Percentiles rank a stretch among this genome's conserved stretches.
These are phyloP conservation scores for Naganishia cerealis DNA, from an alignment of 1,284 basidiomycete species.

Conservation along the genomic window DNA sequence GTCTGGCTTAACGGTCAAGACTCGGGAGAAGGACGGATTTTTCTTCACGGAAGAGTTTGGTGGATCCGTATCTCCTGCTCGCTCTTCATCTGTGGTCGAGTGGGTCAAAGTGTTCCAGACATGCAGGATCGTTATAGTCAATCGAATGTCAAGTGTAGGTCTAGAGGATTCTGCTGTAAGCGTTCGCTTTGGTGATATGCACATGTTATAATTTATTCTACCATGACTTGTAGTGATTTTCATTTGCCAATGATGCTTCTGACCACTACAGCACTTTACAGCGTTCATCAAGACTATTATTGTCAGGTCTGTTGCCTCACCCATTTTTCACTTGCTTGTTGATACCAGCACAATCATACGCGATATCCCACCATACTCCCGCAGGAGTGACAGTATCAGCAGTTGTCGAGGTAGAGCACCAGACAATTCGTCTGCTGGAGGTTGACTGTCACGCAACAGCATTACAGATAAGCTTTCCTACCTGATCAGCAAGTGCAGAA, in stretches of 20 bases:
- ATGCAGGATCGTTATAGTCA: background rate
- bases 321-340: background rate
- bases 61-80: conserved; percentile 33
- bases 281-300: background rate
- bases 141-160: background rate
- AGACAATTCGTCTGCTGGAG: conserved; percentile 31
- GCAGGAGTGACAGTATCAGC: conserved; percentile 9
- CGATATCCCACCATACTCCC: background rate
- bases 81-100: conserved; percentile 31
- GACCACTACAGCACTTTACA: background rate
- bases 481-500: background rate
- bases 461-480: background rate
- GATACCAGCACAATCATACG: too few relatives aligned
- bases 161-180: background rate
- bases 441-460: conserved; percentile 20
- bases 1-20: conserved; percentile 27
- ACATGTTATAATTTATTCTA: background rate
- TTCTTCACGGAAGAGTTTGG: conserved; percentile 16
- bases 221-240: background rate
- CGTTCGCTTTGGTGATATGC: background rate
- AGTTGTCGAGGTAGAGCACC: conserved; percentile 31
- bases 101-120: conserved; percentile 33
- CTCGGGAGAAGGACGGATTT: conserved; percentile 20
- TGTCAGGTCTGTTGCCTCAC: background rate
- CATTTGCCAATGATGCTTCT: background rate